Evolutionary conservation across 345 rosid species (phyloP).

Genomic region (Rhodamnia argentea): DNA sequence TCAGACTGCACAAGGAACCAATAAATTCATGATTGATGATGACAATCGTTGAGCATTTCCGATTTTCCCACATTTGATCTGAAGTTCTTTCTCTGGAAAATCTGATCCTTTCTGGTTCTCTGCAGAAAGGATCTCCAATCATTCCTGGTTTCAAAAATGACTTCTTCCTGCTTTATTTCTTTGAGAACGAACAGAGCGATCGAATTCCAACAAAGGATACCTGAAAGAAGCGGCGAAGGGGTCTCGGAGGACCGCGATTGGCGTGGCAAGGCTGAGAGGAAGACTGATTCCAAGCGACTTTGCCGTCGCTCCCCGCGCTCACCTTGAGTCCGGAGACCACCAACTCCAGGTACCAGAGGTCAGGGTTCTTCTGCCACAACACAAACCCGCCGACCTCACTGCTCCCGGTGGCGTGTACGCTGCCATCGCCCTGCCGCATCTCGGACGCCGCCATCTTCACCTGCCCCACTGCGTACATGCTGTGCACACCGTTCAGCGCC

Average conservation of each 20-base stretch:
- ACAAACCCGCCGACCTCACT: slow-evolving; percentile 86
- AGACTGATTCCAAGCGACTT: slow-evolving; percentile 86
- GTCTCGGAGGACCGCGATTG: slow-evolving; percentile 74
- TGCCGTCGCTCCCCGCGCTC: slow-evolving; percentile 89
- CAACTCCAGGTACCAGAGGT: slow-evolving; percentile 73
- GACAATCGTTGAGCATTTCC: not conserved
- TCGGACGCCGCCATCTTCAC: slow-evolving; percentile 79
- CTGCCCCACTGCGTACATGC: slow-evolving; percentile 88
- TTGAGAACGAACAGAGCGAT: not conserved
- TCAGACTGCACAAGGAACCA: not conserved
- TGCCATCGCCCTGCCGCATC: slow-evolving; percentile 51
- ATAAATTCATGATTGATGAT: not conserved
- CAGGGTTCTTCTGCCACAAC: slow-evolving; percentile 89
- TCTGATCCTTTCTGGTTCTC: not conserved
- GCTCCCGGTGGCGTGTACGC: slow-evolving; percentile 29
- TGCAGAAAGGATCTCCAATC: not conserved
- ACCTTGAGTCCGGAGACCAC: slow-evolving; percentile 83
- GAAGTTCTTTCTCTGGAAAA: not conserved
- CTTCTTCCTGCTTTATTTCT: not conserved
- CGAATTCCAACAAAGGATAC: slow-evolving; percentile 13
- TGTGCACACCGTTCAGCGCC: slow-evolving; percentile 43
- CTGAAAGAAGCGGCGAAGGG: slow-evolving; percentile 88
- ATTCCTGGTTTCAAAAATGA: not conserved
- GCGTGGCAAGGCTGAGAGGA: slow-evolving; percentile 78
- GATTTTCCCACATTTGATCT: not conserved